phyloP scores from a whole-genome alignment of 169 alveolate species.

The Plasmodium blacklocki region DNA sequence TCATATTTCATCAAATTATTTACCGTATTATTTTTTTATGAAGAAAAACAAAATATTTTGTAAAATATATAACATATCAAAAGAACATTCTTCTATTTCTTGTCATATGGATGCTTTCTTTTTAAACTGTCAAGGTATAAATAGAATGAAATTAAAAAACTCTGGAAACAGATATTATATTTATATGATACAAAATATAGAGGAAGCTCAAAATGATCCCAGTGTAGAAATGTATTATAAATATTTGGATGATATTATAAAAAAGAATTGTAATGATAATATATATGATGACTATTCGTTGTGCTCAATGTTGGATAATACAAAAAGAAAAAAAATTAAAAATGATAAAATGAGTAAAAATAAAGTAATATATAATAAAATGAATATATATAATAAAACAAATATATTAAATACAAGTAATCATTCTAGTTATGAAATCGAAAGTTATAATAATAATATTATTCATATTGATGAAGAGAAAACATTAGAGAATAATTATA shows the following conservation, averaged over 20 bases:
- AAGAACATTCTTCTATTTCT: slow-evolving; percentile 39
- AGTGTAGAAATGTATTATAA: slow-evolving; percentile 35
- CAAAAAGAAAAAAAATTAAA: not conserved
- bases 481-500: no score
- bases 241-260: not conserved
- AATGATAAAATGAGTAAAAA: not conserved
- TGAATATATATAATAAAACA: no score
- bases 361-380: no score
- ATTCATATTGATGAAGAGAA: no score
- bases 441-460: no score
- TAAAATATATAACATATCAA: not conserved
- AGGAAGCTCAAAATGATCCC: slow-evolving; percentile 28
- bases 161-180: slow-evolving; percentile 26
- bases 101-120: slow-evolving; percentile 17
- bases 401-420: no score
- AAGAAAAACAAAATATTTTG: no score
- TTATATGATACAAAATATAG: slow-evolving; percentile 41
- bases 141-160: slow-evolving; percentile 41
- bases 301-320: not conserved
- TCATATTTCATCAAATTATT: no score
- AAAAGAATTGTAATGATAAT: not conserved
- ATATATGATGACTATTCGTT: not conserved
- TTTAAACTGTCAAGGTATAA: slow-evolving; percentile 32
- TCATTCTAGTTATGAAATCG: no score
- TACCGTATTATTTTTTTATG: no score